Conservation (phyloP, 2,329 filamentous ascomycete genomes). For the Alternaria dauci region DNA sequence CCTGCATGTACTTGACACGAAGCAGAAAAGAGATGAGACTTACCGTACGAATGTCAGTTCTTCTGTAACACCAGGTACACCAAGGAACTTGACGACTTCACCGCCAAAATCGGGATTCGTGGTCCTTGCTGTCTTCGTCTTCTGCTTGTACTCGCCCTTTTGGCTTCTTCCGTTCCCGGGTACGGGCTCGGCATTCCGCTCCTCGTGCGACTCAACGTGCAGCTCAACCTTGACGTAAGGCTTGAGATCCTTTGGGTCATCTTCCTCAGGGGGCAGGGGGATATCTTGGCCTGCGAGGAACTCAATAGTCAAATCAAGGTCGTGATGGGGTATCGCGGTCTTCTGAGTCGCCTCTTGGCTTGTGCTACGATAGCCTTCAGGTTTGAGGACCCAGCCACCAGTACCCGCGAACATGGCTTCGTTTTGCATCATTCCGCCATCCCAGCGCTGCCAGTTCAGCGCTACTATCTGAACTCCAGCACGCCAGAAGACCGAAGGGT, state of each 20-base stretch:
- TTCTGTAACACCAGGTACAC: constrained; percentile 54
- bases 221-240: constrained; percentile 82
- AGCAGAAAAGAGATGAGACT: constrained; percentile 30
- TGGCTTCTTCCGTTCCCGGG: constrained; percentile 62
- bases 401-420: constrained; percentile 88
- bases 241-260: constrained; percentile 67
- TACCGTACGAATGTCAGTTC: constrained; percentile 60
- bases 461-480: constrained; percentile 90
- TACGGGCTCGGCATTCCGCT: constrained; percentile 53
- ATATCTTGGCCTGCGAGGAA: constrained; percentile 80
- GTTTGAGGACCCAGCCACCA: constrained; percentile 86
- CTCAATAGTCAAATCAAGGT: constrained; percentile 73
- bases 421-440: constrained; percentile 96
- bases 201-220: constrained; percentile 75
- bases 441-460: constrained; percentile 91
- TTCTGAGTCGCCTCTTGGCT: constrained; percentile 51
- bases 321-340: constrained; percentile 59
- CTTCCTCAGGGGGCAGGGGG: constrained; percentile 67
- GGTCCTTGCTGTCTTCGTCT: constrained; percentile 55
- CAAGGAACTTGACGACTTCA: constrained; percentile 56
- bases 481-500: constrained; percentile 85
- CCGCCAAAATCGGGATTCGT: constrained; percentile 56
- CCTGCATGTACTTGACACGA: constrained; percentile 10
- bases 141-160: constrained; percentile 60
- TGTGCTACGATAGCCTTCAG: constrained; percentile 70